Conservation (phyloP, 495 filamentous ascomycete species). For the Neurospora terricola region DNA sequence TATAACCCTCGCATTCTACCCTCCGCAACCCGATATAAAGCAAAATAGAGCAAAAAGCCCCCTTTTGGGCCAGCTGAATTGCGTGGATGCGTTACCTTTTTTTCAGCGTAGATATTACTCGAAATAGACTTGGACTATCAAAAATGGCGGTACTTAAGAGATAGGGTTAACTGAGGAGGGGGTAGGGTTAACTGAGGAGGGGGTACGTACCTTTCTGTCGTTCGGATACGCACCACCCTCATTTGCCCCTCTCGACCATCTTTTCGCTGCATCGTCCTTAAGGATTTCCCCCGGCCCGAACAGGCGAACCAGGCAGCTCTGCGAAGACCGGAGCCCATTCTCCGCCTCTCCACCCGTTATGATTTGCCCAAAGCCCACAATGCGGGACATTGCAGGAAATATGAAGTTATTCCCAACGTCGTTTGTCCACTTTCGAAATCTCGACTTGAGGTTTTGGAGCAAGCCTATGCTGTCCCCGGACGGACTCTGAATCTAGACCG, state of each 20-base stretch:
- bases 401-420: not conserved
- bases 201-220: no score
- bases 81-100: no score
- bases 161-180: not conserved
- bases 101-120: no score
- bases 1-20: not conserved
- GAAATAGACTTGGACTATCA: not conserved
- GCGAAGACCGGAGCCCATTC: not conserved
- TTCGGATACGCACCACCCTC: no score
- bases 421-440: not conserved
- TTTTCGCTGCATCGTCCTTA: not conserved
- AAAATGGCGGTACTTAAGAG: not conserved
- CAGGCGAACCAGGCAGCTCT: not conserved
- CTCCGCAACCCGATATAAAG: not conserved
- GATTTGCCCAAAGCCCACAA: not conserved
- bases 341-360: not conserved
- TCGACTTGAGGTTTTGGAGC: not conserved
- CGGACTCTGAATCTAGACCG: not conserved
- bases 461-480: not conserved
- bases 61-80: no score
- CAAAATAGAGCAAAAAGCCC: no score
- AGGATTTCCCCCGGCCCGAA: not conserved
- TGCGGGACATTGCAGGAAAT: not conserved
- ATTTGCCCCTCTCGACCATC: not conserved
- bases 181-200: no score